These are phyloP conservation scores for Gastrolobium villosum DNA, from an alignment of 306 rosid genomes.

Conservation along the genomic window DNA sequence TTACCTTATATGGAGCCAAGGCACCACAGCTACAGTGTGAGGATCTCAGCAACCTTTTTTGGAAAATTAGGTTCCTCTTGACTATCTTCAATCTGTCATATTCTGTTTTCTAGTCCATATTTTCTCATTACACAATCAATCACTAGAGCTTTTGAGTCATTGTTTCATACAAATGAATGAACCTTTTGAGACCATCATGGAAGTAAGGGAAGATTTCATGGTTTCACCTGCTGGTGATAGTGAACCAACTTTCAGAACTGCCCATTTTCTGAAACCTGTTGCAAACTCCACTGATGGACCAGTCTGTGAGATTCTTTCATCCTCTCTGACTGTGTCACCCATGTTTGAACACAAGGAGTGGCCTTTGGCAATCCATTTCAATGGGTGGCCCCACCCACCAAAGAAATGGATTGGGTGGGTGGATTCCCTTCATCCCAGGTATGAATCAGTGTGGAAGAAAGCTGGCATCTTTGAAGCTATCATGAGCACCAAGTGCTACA, in stretches of 20 bases:
- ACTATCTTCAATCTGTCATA: too few species aligned
- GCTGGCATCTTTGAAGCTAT: constrained; percentile 62
- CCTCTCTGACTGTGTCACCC: background rate
- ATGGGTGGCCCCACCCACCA: constrained; percentile 39
- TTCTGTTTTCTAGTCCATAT: too few species aligned
- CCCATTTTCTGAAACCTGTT: constrained; percentile 59
- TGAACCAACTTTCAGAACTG: constrained; percentile 48
- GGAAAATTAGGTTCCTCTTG: too few species aligned
- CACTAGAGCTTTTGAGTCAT: background rate
- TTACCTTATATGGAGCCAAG: too few species aligned
- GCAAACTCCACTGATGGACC: constrained; percentile 23
- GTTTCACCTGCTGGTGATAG: constrained; percentile 64
- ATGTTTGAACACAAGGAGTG: constrained; percentile 28
- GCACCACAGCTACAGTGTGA: too few species aligned
- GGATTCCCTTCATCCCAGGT: constrained; percentile 27
- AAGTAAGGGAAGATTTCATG: constrained; percentile 55
- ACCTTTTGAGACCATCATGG: constrained; percentile 45
- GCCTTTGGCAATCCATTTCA: constrained; percentile 42
- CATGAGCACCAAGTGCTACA: constrained; percentile 43
- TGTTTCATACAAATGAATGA: constrained; percentile 1
- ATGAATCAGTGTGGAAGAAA: constrained; percentile 55
- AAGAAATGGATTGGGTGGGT: constrained; percentile 56
- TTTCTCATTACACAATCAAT: too few species aligned
- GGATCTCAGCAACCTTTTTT: too few species aligned
- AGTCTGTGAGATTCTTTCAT: constrained; percentile 3